These are phyloP conservation scores for Backusella tarrabulga DNA, from an alignment of 192 early-diverging fungal genomes.

Conservation along the genomic window DNA sequence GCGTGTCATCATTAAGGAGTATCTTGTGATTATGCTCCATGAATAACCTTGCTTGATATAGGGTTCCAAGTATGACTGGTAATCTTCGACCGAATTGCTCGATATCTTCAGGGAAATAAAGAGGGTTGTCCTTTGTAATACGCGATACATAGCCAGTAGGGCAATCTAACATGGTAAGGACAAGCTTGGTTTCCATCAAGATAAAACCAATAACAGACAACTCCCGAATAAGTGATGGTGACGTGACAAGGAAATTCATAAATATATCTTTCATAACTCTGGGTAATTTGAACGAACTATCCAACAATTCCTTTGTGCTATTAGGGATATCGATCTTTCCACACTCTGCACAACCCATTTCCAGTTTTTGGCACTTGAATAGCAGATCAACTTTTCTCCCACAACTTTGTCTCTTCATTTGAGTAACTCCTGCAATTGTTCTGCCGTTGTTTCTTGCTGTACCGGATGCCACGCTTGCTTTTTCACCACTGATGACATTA, in stretches of 20 bases:
- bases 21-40: too few species aligned
- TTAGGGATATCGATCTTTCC: not conserved
- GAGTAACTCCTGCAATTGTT: too few species aligned
- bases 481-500: too few species aligned
- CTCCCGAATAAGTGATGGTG: not conserved
- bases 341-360: too few species aligned
- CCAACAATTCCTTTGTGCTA: not conserved
- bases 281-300: not conserved
- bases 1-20: too few species aligned
- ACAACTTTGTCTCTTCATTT: too few species aligned
- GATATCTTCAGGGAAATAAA: not conserved
- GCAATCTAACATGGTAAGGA: not conserved
- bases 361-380: too few species aligned
- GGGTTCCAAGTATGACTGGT: not conserved
- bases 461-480: too few species aligned
- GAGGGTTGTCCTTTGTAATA: not conserved
- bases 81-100: not conserved
- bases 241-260: not conserved
- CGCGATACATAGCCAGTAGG: not conserved
- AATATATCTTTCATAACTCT: not conserved
- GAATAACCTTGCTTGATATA: not conserved
- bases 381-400: too few species aligned
- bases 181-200: not conserved
- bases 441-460: too few species aligned
- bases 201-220: not conserved